phyloP scores from a whole-genome alignment of 192 early-diverging fungal species.

The Coemansia biformis region DNA sequence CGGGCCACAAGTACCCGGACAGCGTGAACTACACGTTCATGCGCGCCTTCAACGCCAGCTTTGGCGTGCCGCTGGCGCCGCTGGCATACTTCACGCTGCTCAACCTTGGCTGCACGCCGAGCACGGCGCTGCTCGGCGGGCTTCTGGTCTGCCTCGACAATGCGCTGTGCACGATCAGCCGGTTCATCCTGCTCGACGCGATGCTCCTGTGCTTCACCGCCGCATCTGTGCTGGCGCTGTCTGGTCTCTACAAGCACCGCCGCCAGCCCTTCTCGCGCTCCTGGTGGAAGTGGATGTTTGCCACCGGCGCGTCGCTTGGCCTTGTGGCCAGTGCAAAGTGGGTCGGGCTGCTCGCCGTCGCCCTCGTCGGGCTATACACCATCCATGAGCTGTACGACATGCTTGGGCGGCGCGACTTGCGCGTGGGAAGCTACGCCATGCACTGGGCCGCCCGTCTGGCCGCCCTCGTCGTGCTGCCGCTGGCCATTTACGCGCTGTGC shows the following conservation, averaged over 20 bases:
- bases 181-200: constrained; percentile 93
- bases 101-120: constrained; percentile 63
- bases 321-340: constrained; percentile 89
- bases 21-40: constrained; percentile 80
- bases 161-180: constrained; percentile 62
- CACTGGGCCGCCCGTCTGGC: constrained; percentile 83
- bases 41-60: constrained; percentile 83
- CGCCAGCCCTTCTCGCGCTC: constrained; percentile 68
- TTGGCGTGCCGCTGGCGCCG: constrained; percentile 84
- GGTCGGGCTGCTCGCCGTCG: constrained; percentile 91
- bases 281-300: constrained; percentile 87
- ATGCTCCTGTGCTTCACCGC: constrained; percentile 90
- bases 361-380: constrained; percentile 86
- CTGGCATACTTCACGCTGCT: constrained; percentile 82
- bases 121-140: constrained; percentile 68
- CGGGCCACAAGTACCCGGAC: constrained; percentile 70
- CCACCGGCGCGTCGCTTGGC: constrained; percentile 85
- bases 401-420: constrained; percentile 68
- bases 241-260: constrained; percentile 71
- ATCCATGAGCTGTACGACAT: constrained; percentile 90
- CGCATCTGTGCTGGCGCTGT: constrained; percentile 60
- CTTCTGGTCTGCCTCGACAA: constrained; percentile 74
- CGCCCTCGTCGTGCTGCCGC: constrained; percentile 77
- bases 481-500: constrained; percentile 72
- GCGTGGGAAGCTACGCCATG: constrained; percentile 55